phyloP scores from a whole-genome alignment of 2,329 filamentous ascomycete species.

The Claviceps arundinis region DNA sequence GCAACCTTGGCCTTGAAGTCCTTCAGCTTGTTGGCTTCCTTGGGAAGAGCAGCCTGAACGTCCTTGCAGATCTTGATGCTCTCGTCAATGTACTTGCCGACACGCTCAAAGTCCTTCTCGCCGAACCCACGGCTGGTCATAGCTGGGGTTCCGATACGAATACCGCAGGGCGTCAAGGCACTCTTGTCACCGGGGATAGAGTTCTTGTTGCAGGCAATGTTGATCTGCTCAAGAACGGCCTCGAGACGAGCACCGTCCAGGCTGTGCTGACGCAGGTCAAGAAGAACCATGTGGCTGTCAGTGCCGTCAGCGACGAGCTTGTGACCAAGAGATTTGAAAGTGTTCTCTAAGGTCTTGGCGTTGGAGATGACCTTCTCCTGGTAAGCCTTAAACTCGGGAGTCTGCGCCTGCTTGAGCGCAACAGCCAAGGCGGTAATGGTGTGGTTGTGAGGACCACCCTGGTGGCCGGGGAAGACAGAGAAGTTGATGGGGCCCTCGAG shows the following conservation, averaged over 20 bases:
- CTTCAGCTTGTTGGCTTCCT: slow-evolving; percentile 98
- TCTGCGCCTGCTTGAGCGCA: slow-evolving; percentile 85
- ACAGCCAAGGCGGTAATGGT: slow-evolving; percentile 96
- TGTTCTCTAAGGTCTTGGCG: slow-evolving; percentile 77
- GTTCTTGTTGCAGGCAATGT: slow-evolving; percentile 99
- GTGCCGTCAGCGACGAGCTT: slow-evolving; percentile 92
- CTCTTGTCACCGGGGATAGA: slow-evolving; percentile 95
- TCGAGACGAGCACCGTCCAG: slow-evolving; percentile 94
- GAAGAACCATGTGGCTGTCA: slow-evolving; percentile 92
- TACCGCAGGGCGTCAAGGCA: slow-evolving; percentile 82
- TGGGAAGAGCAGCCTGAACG: slow-evolving; percentile 71
- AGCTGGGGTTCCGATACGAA: slow-evolving; percentile 91
- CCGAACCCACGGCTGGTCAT: slow-evolving; percentile 96
- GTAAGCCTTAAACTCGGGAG: slow-evolving; percentile 84
- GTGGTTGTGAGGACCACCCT: slow-evolving; percentile 98
- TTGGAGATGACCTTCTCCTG: slow-evolving; percentile 87
- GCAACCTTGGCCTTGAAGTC: slow-evolving; percentile 95
- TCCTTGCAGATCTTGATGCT: slow-evolving; percentile 84
- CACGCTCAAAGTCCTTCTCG: slow-evolving; percentile 80
- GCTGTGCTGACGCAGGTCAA: slow-evolving; percentile 77
- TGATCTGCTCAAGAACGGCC: slow-evolving; percentile 91
- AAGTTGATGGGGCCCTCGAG: slow-evolving; percentile 96
- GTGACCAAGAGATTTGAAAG: slow-evolving; percentile 78
- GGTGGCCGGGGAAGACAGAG: slow-evolving; percentile 97
- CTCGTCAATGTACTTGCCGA: slow-evolving; percentile 79